Evolutionary conservation across 2,329 filamentous ascomycete species (phyloP), one percentile per base, ranked within the genome.

Genomic region (Aspergillus hortae): DNA sequence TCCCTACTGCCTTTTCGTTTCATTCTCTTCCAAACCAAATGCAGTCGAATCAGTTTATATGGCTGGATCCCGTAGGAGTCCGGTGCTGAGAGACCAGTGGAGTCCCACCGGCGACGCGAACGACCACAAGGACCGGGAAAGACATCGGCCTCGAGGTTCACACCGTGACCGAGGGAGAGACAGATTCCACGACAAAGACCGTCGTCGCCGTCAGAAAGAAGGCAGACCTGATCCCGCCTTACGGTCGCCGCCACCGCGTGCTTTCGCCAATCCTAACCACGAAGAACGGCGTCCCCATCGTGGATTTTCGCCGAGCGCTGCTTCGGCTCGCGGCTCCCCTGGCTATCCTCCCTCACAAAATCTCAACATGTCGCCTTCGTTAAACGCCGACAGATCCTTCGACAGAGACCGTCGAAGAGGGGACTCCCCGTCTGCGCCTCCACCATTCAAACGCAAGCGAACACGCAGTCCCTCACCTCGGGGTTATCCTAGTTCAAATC

Each of bases 71-170:
- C 72, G 68, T 69, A 71, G 69, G 70, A 76, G 73, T 71, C 74
- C 74, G 67, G 70, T 72, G 65, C 70, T 77, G 73, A 78, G 70
- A 74, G 71, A 77, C 66, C 68, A 76, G 69, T 76, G 76, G 75
- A 77, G 71, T 70, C 70, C 66, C 64, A 66, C 74, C 65, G 68
- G 67, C 61, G 70, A 76, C 56, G 62, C 61, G 54, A 65, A 66
- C 64, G 67, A 73, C 56, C 62, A 62, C 53, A 67, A 59, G 63
- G 66, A 69, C 46, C 64, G 61, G 56, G 64, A 69, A 50, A 61
- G 59, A 54, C 66, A 64, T 55, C 64, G 67, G 74, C 65, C 73
- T 75, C 76, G 59, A 72, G 73, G 67, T 68, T 65, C 67, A 49
- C 59, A 67, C 55, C 65, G 65, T 49, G 67, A 68, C 49, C 63